phyloP scores from a whole-genome alignment of 768 basidiomycete species.

The Coprinopsis sp. region DNA sequence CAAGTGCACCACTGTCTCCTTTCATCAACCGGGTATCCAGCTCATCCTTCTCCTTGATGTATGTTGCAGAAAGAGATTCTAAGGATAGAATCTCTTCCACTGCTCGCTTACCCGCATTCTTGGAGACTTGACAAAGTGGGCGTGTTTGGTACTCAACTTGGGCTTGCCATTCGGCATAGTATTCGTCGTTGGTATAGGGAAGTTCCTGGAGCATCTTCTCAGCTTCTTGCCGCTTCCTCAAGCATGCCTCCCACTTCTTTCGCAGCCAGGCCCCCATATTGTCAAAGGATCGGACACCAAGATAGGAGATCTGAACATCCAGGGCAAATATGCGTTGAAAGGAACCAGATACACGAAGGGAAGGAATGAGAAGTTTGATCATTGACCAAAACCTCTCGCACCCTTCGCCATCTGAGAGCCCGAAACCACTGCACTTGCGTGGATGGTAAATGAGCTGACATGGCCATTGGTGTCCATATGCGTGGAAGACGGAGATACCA shows the following conservation, averaged over 20 bases:
- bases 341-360: constrained; percentile 1
- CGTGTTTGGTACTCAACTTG: too few species aligned
- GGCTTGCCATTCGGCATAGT: too few species aligned
- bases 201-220: too few species aligned
- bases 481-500: constrained; percentile 31
- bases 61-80: background rate
- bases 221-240: too few species aligned
- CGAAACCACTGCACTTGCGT: constrained; percentile 20
- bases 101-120: too few species aligned
- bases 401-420: constrained; percentile 14
- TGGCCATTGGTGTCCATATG: constrained; percentile 33
- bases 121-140: too few species aligned
- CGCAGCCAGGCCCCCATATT: too few species aligned
- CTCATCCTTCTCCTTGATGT: background rate
- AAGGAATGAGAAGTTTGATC: constrained; percentile 1
- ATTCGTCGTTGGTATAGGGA: too few species aligned
- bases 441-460: constrained; percentile 31
- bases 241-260: too few species aligned
- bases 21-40: background rate
- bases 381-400: constrained; percentile 11
- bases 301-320: background rate
- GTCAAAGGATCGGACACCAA: background rate
- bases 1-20: background rate
- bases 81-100: background rate
- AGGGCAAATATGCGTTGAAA: background rate